phyloP scores from a whole-genome alignment of 1,284 basidiomycete genomes.

The Ceraceosorus bombacis region DNA sequence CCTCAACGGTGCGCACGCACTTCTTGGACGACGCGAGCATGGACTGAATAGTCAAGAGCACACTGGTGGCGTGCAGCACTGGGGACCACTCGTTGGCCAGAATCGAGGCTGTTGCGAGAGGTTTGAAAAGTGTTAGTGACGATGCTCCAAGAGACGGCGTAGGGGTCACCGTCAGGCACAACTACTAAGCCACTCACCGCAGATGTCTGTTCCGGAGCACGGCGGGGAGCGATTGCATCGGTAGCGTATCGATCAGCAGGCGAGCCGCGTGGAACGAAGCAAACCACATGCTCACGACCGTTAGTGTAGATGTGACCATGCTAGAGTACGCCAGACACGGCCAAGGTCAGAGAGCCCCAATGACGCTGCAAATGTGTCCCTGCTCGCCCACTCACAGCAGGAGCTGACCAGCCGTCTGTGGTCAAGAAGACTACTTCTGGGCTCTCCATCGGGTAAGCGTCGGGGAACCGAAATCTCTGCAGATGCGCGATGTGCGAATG shows the following conservation, averaged over 20 bases:
- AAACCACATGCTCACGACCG: conserved; percentile 17
- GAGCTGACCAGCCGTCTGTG: conserved; percentile 35
- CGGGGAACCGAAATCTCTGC: conserved; percentile 36
- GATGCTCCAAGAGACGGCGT: no score
- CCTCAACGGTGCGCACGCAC: neutral
- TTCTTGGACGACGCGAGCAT: conserved; percentile 44
- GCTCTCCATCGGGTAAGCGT: conserved; percentile 42
- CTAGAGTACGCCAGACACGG: conserved; percentile 10
- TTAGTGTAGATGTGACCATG: conserved; percentile 38
- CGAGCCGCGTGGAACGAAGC: neutral
- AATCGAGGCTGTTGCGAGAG: conserved; percentile 18
- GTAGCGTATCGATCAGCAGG: neutral
- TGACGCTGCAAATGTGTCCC: no score
- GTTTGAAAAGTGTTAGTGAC: no score
- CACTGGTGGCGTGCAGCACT: conserved; percentile 37
- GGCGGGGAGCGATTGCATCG: neutral
- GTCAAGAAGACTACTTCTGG: conserved; percentile 44
- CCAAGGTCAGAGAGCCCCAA: no score
- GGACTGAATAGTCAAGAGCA: conserved; percentile 43
- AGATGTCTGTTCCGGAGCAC: conserved; percentile 19
- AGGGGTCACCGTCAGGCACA: no score
- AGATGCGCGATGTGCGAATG: no score
- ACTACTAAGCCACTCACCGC: conserved; percentile 5
- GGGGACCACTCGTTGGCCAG: conserved; percentile 43
- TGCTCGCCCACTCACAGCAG: conserved; percentile 22